Conservation (phyloP, 2,329 filamentous ascomycete species). For the Mycosphaerella arachidis region DNA sequence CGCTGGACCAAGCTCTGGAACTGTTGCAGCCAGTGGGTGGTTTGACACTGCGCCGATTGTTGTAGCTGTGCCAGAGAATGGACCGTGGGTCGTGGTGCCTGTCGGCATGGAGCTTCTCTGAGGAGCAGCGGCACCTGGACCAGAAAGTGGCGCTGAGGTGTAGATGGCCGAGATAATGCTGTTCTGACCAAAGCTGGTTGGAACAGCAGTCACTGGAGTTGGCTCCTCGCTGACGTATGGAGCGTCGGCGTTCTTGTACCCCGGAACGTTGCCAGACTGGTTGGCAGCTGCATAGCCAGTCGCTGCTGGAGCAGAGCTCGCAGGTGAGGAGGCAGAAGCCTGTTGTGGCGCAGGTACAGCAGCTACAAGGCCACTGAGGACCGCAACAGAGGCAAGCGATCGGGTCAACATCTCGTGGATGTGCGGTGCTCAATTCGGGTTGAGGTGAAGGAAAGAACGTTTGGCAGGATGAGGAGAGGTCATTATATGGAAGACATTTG, state of each 20-base stretch:
- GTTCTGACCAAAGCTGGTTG: slow-evolving; percentile 42
- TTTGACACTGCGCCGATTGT: slow-evolving; percentile 66
- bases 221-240: slow-evolving; percentile 37
- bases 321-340: neutral
- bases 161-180: slow-evolving; percentile 40
- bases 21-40: slow-evolving; percentile 52
- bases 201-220: slow-evolving; percentile 33
- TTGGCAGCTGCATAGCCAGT: slow-evolving; percentile 18
- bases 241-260: slow-evolving; percentile 44
- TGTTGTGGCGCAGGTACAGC: slow-evolving; percentile 35
- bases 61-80: slow-evolving; percentile 61
- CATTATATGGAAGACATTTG: slow-evolving; percentile 1
- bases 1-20: slow-evolving; percentile 55
- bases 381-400: slow-evolving; percentile 31
- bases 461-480: neutral
- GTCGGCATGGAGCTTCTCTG: slow-evolving; percentile 48
- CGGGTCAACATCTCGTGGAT: slow-evolving; percentile 36
- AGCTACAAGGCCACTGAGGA: slow-evolving; percentile 33
- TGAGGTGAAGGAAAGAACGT: neutral
- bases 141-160: slow-evolving; percentile 29
- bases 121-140: slow-evolving; percentile 37
- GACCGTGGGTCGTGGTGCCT: slow-evolving; percentile 63
- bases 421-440: neutral
- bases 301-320: neutral
- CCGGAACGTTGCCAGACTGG: slow-evolving; percentile 32